Evolutionary conservation across 495 filamentous ascomycete species (phyloP).

Genomic region (Hypoxylon lenormandii): DNA sequence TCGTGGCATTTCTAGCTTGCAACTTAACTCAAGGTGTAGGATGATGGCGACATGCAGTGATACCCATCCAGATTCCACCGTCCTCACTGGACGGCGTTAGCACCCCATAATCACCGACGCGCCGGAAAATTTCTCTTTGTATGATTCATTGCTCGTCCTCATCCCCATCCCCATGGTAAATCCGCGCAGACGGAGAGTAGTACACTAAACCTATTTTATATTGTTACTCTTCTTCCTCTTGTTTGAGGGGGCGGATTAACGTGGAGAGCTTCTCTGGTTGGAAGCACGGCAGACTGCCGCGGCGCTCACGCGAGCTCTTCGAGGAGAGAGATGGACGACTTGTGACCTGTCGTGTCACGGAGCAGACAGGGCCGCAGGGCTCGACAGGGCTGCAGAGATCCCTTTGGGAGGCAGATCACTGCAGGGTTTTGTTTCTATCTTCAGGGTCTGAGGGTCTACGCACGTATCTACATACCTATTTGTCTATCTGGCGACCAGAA

Average conservation of each 20-base stretch:
- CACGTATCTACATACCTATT: no score
- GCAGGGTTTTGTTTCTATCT: slow-evolving; percentile 12
- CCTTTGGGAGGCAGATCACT: slow-evolving; percentile 23
- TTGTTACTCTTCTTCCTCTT: no score
- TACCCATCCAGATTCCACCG: not conserved
- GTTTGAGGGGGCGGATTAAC: no score
- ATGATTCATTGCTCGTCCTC: no score
- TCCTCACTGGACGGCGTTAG: not conserved
- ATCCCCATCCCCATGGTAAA: no score
- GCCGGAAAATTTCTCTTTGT: no score
- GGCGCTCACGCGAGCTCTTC: slow-evolving; percentile 23
- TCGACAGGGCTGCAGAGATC: slow-evolving; percentile 43
- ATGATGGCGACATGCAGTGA: slow-evolving; percentile 5
- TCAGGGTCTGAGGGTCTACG: not conserved
- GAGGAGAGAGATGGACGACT: no score
- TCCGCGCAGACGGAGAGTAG: no score
- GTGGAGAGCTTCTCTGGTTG: not conserved
- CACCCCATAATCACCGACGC: no score
- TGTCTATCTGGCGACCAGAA: not conserved
- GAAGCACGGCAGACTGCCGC: not conserved
- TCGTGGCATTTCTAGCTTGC: not conserved
- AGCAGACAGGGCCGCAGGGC: slow-evolving; percentile 22
- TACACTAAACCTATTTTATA: no score
- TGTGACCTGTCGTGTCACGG: slow-evolving; percentile 24
- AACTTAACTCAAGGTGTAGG: not conserved